Conservation (phyloP, 805 yeast species). For the Brettanomyces nanus region DNA sequence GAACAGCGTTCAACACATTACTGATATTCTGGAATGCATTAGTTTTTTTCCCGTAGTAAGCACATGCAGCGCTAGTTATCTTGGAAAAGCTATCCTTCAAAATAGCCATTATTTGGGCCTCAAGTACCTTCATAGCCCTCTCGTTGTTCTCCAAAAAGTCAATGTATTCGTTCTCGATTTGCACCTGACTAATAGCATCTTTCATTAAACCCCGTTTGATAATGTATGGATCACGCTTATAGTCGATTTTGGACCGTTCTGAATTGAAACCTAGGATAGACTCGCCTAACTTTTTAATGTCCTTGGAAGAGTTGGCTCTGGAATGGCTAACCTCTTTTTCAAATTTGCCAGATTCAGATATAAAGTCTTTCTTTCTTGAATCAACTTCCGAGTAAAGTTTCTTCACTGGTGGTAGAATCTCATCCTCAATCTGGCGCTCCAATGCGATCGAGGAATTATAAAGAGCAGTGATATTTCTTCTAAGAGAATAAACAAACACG, state of each 20-base stretch:
- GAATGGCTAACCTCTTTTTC: slow-evolving; percentile 32
- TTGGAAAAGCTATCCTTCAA: slow-evolving; percentile 31
- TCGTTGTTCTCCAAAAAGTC: slow-evolving; percentile 37
- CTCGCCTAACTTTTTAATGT: slow-evolving; percentile 13
- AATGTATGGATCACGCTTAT: slow-evolving; percentile 39
- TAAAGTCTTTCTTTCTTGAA: slow-evolving; percentile 35
- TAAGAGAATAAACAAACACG: slow-evolving; percentile 20
- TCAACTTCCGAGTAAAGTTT: slow-evolving; percentile 31
- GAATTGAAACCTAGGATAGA: slow-evolving; percentile 17
- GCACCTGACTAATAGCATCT: slow-evolving; percentile 33
- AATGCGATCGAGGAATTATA: slow-evolving; percentile 29
- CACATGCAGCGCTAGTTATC: slow-evolving; percentile 22
- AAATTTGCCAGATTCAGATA: slow-evolving; percentile 27
- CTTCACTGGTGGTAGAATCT: slow-evolving; percentile 37
- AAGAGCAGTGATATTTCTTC: slow-evolving; percentile 23
- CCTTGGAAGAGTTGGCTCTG: slow-evolving; percentile 26
- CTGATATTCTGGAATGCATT: slow-evolving; percentile 25
- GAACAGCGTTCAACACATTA: slow-evolving; percentile 25
- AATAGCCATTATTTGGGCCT: slow-evolving; percentile 34
- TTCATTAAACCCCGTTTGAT: slow-evolving; percentile 29
- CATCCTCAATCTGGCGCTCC: slow-evolving; percentile 29
- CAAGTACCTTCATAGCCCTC: slow-evolving; percentile 31
- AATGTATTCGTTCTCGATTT: slow-evolving; percentile 36
- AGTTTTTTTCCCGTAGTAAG: slow-evolving; percentile 23
- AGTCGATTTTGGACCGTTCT: slow-evolving; percentile 22